Percentiles rank a stretch among this genome's conserved stretches.
phyloP scores from a whole-genome alignment of 2,329 filamentous ascomycete genomes.

The Nigrospora osmanthi region DNA sequence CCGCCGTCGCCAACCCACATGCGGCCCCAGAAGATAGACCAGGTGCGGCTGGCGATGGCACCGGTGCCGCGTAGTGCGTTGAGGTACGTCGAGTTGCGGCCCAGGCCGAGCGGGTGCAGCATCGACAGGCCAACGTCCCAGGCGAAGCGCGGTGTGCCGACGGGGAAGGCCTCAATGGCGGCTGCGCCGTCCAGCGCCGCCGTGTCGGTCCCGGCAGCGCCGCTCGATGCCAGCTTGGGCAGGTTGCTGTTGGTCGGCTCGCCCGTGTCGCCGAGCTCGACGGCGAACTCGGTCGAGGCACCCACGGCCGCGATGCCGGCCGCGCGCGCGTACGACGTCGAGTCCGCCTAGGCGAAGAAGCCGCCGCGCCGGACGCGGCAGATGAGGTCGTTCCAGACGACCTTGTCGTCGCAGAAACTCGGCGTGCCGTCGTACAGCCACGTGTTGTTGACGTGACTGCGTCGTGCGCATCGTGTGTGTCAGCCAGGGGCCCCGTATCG shows the following conservation, averaged over 20 bases:
- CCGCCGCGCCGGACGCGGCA: conserved; percentile 15
- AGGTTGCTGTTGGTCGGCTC: neutral
- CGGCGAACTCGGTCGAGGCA: neutral
- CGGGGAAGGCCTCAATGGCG: neutral
- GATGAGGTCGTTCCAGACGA: conserved; percentile 16
- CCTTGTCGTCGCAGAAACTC: conserved; percentile 12
- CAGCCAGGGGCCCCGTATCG: too few relatives aligned
- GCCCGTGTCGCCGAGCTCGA: neutral
- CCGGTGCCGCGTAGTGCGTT: conserved; percentile 7
- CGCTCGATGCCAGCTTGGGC: neutral
- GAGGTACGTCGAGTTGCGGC: conserved; percentile 21
- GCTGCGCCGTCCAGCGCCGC: neutral
- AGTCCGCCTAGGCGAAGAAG: conserved; percentile 9
- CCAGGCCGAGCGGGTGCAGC: conserved; percentile 17
- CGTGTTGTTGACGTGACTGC: conserved; percentile 18
- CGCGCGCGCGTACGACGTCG: conserved; percentile 6
- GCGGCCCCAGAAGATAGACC: conserved; percentile 19
- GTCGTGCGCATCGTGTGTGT: too few relatives aligned
- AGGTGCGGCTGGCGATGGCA: conserved; percentile 14
- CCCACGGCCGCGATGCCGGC: conserved; percentile 7
- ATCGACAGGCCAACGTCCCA: conserved; percentile 14
- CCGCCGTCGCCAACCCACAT: conserved; percentile 20
- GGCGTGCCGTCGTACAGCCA: conserved; percentile 18
- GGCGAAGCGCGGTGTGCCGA: conserved; percentile 13
- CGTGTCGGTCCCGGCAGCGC: neutral